Evolutionary conservation across 768 basidiomycete genomes (phyloP).

Genomic region (Lepiota brunneoincarnata): DNA sequence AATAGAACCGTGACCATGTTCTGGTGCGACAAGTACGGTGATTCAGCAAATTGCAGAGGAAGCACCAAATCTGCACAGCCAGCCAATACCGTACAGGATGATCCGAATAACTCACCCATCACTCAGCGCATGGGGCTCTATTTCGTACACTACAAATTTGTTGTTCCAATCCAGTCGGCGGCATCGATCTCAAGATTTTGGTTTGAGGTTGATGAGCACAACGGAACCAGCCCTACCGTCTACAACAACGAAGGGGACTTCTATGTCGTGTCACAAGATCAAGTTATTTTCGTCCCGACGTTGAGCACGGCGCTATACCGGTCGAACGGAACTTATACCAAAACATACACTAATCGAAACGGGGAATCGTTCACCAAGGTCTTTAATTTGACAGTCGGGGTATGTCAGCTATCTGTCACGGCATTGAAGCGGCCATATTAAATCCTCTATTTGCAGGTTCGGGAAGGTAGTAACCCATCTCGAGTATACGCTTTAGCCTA

Average conservation of each 20-base stretch:
- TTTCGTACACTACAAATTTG: conserved; percentile 41
- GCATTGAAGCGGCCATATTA: not conserved
- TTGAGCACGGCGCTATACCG: conserved; percentile 27
- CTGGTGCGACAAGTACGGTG: conserved; percentile 40
- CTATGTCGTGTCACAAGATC: conserved; percentile 42
- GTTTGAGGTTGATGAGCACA: conserved; percentile 45
- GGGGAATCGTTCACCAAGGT: conserved; percentile 20
- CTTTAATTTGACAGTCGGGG: conserved; percentile 25
- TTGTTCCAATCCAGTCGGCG: conserved; percentile 36
- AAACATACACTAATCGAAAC: conserved; percentile 22
- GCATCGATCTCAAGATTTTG: conserved; percentile 47
- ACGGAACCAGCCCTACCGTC: conserved; percentile 33
- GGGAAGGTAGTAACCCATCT: conserved; percentile 25
- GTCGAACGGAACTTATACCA: conserved; percentile 21
- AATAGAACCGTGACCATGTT: conserved; percentile 39
- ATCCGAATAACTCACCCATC: conserved; percentile 35
- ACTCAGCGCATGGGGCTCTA: conserved; percentile 30
- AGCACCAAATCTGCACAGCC: conserved; percentile 30
- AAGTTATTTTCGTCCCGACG: conserved; percentile 39
- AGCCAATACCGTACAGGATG: conserved; percentile 26
- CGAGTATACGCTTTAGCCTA: conserved; percentile 32
- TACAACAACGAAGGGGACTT: conserved; percentile 41
- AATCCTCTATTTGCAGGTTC: conserved; percentile 15
- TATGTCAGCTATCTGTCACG: conserved; percentile 11
- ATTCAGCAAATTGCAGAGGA: conserved; percentile 29